phyloP scores from a whole-genome alignment of 441 rosid genomes.

The Arabidopsis hybrid region DNA sequence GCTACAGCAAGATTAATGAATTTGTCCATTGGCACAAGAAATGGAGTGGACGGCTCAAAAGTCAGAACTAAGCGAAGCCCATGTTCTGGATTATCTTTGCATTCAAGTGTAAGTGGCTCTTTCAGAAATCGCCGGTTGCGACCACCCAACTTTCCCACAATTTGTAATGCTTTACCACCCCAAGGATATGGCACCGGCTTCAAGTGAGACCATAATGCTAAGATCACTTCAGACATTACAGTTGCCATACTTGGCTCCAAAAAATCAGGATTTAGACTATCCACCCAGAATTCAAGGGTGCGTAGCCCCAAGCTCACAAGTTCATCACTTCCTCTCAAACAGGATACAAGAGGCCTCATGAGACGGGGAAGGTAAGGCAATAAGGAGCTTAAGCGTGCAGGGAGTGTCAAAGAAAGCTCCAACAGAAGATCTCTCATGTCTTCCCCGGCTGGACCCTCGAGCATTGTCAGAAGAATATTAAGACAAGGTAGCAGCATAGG shows the following conservation, averaged over 20 bases:
- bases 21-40: slow-evolving; percentile 95
- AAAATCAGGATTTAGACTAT: slow-evolving; percentile 98
- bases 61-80: slow-evolving; percentile 97
- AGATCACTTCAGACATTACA: slow-evolving; percentile 97
- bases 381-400: slow-evolving; percentile 98
- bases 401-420: slow-evolving; percentile 94
- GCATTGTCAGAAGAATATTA: slow-evolving; percentile 91
- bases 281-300: slow-evolving; percentile 99
- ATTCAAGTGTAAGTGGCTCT: slow-evolving; percentile 78
- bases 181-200: slow-evolving; percentile 93
- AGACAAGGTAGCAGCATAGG: slow-evolving; percentile 92
- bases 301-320: slow-evolving; percentile 90
- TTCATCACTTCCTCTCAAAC: slow-evolving; percentile 93
- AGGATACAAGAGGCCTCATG: slow-evolving; percentile 93
- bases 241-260: slow-evolving; percentile 98
- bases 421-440: slow-evolving; percentile 89
- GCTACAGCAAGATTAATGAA: slow-evolving; percentile 96
- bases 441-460: slow-evolving; percentile 96
- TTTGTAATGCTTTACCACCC: slow-evolving; percentile 95
- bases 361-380: slow-evolving; percentile 93
- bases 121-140: slow-evolving; percentile 94
- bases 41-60: slow-evolving; percentile 95
- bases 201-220: slow-evolving; percentile 96
- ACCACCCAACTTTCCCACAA: slow-evolving; percentile 99
- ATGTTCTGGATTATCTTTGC: slow-evolving; percentile 66